These are phyloP conservation scores for Candida boidinii DNA, from an alignment of 805 yeast genomes.

Conservation along the genomic window DNA sequence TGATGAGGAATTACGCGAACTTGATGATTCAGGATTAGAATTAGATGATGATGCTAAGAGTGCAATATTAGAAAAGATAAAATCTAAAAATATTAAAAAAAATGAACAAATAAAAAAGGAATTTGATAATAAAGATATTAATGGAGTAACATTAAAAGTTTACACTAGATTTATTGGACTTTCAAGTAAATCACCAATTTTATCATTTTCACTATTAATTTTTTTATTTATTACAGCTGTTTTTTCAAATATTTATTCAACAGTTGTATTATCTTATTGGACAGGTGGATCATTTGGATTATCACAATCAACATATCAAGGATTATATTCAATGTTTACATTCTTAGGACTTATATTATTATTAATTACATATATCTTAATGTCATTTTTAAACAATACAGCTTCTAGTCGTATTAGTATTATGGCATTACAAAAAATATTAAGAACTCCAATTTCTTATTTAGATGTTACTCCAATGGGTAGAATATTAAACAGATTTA, in stretches of 20 bases:
- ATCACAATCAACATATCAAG: conserved; percentile 48
- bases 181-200: conserved; percentile 32
- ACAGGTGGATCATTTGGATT: conserved; percentile 43
- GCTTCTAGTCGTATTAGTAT: conserved; percentile 50
- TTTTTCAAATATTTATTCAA: conserved; percentile 41
- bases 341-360: conserved; percentile 35
- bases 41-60: no score
- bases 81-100: conserved; percentile 3
- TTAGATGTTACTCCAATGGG: conserved; percentile 78
- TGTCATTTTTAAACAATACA: conserved; percentile 36
- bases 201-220: conserved; percentile 17
- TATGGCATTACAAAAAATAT: conserved; percentile 42
- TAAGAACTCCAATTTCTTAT: conserved; percentile 67
- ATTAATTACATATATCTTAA: conserved; percentile 30
- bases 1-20: no score
- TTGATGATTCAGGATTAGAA: conserved; percentile 12
- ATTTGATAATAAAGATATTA: conserved; percentile 43
- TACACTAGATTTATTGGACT: conserved; percentile 36
- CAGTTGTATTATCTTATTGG: conserved; percentile 74
- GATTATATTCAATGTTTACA: conserved; percentile 43
- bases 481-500: conserved; percentile 65
- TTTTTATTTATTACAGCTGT: conserved; percentile 19
- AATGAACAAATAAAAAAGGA: conserved; percentile 33
- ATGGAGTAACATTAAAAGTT: conserved; percentile 33
- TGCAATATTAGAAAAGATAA: no score